phyloP scores from a whole-genome alignment of 306 rosid genomes.

The Fragaria nilgerrensis region DNA sequence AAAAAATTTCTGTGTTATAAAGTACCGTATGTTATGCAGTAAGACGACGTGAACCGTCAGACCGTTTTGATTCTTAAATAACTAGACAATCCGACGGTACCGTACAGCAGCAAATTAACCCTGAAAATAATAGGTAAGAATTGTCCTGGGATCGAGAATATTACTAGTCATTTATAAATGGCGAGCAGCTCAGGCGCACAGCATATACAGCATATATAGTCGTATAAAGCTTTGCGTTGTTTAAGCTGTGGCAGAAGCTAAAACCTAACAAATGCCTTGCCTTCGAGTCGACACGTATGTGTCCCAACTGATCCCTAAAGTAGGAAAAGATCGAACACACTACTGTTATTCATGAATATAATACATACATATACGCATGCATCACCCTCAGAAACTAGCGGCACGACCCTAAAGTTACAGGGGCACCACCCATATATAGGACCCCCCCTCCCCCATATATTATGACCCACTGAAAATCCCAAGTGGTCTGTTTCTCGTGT shows the following conservation, averaged over 20 bases:
- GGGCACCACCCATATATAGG: not conserved
- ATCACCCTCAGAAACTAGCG: not conserved
- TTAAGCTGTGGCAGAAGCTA: not conserved
- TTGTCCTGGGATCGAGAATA: not conserved
- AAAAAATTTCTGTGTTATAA: no score
- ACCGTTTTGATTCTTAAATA: no score
- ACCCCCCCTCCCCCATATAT: not conserved
- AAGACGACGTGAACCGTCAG: no score
- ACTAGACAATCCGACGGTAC: no score
- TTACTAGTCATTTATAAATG: not conserved
- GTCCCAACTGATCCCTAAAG: not conserved
- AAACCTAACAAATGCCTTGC: constrained; percentile 3
- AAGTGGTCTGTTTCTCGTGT: constrained; percentile 11
- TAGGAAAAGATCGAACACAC: not conserved
- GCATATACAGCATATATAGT: not conserved
- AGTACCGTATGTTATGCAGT: no score
- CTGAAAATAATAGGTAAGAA: not conserved
- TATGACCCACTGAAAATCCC: constrained; percentile 5
- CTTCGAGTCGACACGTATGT: not conserved
- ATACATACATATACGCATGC: not conserved
- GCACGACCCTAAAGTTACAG: not conserved
- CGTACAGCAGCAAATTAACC: no score
- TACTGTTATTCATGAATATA: not conserved
- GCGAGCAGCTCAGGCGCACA: not conserved
- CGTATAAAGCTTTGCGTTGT: not conserved